Conservation (phyloP, 371 early-diverging fungal genomes). For the Mortierella sp. region DNA sequence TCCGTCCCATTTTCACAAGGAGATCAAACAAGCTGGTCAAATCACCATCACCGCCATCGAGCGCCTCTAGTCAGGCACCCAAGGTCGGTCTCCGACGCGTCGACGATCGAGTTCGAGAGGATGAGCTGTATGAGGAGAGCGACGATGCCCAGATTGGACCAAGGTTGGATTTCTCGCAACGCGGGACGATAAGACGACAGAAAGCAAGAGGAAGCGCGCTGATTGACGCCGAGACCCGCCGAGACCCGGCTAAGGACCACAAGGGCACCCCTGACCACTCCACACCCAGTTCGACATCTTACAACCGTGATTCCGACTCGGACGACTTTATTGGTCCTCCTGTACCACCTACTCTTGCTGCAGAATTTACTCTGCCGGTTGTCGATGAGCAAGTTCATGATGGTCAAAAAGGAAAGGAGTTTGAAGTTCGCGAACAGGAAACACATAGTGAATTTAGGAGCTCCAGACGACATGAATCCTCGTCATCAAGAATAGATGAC, state of each 20-base stretch:
- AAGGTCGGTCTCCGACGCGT: constrained; percentile 19
- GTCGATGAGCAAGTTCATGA: background rate
- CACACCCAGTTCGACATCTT: background rate
- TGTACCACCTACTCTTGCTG: background rate
- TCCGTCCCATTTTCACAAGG: constrained; percentile 63
- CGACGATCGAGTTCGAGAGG: constrained; percentile 41
- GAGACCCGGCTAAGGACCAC: background rate
- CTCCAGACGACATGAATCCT: constrained; percentile 21
- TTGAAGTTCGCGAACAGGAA: background rate
- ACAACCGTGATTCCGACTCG: background rate
- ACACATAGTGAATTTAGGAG: constrained; percentile 13
- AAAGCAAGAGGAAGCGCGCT: background rate
- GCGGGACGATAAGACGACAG: background rate
- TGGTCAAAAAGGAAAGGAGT: background rate
- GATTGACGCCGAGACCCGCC: background rate
- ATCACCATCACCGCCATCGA: constrained; percentile 3
- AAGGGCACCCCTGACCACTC: background rate
- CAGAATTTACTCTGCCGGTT: background rate
- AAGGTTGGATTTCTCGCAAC: constrained; percentile 19
- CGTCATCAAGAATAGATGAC: background rate
- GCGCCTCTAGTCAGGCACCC: constrained; percentile 15
- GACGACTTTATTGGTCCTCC: constrained; percentile 4
- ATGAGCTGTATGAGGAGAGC: constrained; percentile 48
- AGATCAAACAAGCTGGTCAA: constrained; percentile 27
- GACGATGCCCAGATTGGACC: constrained; percentile 52